phyloP scores from a whole-genome alignment of 2,329 filamentous ascomycete genomes.

The Ustilaginoidea virens region DNA sequence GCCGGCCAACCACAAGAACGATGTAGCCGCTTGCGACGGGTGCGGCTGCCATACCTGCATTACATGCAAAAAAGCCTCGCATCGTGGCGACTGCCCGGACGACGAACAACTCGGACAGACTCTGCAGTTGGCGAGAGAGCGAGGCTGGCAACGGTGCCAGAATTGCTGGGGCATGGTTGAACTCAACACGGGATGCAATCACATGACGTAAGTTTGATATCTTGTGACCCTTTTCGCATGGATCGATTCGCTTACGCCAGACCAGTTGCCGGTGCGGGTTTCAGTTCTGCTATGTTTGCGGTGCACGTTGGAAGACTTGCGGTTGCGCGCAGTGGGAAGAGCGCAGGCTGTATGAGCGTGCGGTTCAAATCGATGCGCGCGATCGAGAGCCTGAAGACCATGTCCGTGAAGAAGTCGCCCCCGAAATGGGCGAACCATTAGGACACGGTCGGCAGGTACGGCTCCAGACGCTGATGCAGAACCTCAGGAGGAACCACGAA shows the following conservation, averaged over 20 bases:
- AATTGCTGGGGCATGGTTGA: slow-evolving; percentile 31
- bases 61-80: slow-evolving; percentile 29
- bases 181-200: slow-evolving; percentile 32
- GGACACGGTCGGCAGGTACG: no score
- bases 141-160: slow-evolving; percentile 36
- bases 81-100: slow-evolving; percentile 30
- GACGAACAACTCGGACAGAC: slow-evolving; percentile 25
- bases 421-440: no score
- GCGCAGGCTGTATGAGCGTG: no score
- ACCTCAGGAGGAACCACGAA: slow-evolving; percentile 1
- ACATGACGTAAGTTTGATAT: slow-evolving; percentile 43
- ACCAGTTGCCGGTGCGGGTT: slow-evolving; percentile 24
- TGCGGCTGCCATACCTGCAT: slow-evolving; percentile 31
- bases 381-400: no score
- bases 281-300: slow-evolving; percentile 34
- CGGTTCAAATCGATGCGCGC: no score
- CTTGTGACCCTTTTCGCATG: no score
- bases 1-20: slow-evolving; percentile 11
- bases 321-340: slow-evolving; percentile 22
- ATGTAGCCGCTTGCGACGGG: slow-evolving; percentile 22
- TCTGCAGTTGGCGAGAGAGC: slow-evolving; percentile 20
- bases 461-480: no score
- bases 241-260: no score
- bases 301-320: slow-evolving; percentile 24
- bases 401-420: not conserved